A percentile compares a stretch with the other conserved stretches of the same genome.
phyloP scores from a whole-genome alignment of 1,284 basidiomycete species.

The Volvariella surrecta region DNA sequence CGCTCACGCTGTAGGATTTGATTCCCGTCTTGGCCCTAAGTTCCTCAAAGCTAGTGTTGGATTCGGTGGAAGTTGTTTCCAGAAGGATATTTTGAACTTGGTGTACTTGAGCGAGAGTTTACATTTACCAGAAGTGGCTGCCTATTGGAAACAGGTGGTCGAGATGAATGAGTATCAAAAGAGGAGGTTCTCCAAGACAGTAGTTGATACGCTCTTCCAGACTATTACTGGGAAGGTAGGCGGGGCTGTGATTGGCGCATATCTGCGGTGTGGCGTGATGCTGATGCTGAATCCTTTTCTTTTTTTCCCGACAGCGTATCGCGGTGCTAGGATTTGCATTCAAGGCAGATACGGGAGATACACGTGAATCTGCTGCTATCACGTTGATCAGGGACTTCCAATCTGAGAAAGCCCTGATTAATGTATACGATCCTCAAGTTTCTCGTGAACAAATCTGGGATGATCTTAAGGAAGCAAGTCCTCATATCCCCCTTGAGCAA shows the following conservation, averaged over 20 bases:
- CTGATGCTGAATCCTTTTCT: slow-evolving; percentile 3
- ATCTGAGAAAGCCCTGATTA: slow-evolving; percentile 80
- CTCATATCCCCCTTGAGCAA: slow-evolving; percentile 41
- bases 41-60: slow-evolving; percentile 94
- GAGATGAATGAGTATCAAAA: slow-evolving; percentile 98
- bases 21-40: slow-evolving; percentile 89
- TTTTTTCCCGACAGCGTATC: slow-evolving; percentile 76
- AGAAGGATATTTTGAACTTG: slow-evolving; percentile 98
- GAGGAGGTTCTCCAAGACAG: slow-evolving; percentile 80
- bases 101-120: slow-evolving; percentile 94
- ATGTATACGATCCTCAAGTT: slow-evolving; percentile 91
- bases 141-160: slow-evolving; percentile 94
- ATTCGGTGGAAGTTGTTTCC: slow-evolving; percentile 99
- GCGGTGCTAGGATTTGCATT: slow-evolving; percentile 95
- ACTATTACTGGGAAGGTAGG: slow-evolving; percentile 90
- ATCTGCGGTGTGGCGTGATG: slow-evolving; percentile 1
- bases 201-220: slow-evolving; percentile 95
- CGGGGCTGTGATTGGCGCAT: neutral
- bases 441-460: slow-evolving; percentile 64
- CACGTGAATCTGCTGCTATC: slow-evolving; percentile 96
- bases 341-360: slow-evolving; percentile 96
- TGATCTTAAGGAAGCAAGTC: slow-evolving; percentile 65
- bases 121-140: slow-evolving; percentile 94
- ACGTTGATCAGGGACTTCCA: slow-evolving; percentile 92
- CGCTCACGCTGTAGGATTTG: slow-evolving; percentile 88